Conservation (phyloP, 305 asterid genomes). For the Solanum hybrid region DNA sequence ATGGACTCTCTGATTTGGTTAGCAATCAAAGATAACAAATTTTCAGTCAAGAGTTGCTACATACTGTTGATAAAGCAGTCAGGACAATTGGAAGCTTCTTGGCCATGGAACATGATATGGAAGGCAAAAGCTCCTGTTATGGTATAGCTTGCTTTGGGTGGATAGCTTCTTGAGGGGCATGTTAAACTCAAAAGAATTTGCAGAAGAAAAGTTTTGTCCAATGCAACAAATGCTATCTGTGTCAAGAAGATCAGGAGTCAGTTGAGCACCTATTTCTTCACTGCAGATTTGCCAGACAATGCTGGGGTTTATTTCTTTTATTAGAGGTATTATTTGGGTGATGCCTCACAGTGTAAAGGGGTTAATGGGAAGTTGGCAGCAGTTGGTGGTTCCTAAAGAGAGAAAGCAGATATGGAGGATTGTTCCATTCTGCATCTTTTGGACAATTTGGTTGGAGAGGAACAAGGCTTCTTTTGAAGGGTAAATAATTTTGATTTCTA, state of each 20-base stretch:
- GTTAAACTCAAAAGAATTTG: not conserved
- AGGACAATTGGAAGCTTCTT: not conserved
- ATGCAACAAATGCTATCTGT: not conserved
- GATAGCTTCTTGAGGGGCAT: not conserved
- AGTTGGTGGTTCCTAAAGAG: not conserved
- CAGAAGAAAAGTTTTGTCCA: not conserved
- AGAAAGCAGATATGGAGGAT: not conserved
- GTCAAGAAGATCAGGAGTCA: not conserved
- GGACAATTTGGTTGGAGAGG: not conserved
- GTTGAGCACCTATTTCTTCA: not conserved
- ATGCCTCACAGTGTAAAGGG: not conserved
- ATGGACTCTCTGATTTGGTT: not conserved
- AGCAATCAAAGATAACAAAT: not conserved
- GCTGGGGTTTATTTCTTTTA: not conserved
- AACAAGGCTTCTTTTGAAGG: slow-evolving; percentile 1
- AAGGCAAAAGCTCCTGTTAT: not conserved
- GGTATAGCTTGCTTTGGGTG: not conserved
- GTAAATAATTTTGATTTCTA: not conserved
- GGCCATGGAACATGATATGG: not conserved
- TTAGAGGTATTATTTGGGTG: not conserved
- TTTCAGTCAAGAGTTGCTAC: not conserved
- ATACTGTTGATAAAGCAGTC: not conserved
- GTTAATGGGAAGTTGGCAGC: not conserved
- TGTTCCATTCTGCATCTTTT: not conserved
- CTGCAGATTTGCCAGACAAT: not conserved